Base-by-base conservation (phyloP, 139 green algal species). In the Desmodesmus armatus region DNA sequence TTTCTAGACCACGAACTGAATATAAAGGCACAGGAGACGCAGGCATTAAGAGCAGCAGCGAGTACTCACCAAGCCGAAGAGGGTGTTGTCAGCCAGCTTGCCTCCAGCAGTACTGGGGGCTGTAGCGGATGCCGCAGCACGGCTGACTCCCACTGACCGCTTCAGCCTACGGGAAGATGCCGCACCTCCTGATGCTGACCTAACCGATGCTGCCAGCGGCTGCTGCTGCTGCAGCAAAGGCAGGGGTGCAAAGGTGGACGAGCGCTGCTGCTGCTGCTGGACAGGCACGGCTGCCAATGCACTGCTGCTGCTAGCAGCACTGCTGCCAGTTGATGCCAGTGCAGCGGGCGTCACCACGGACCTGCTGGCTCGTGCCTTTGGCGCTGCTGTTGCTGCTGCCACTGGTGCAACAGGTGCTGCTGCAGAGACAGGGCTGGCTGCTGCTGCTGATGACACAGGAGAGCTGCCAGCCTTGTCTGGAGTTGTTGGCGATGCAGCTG, bases 31-130 rank as follows among this genome's bases (percentile, higher is more conserved):
- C n/a, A n/a, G n/a, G n/a, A n/a, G n/a, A n/a, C n/a, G n/a, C n/a
- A n/a, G n/a, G n/a, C n/a, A n/a, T n/a, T n/a, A n/a, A n/a, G n/a
- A 75, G n/a, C 66, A 78, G 37, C 21, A 55, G 13, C 40, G 19
- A 11, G 27, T 13, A 40, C 76, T 40, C 37, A 82, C 76, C 53
- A 82, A 37, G 37, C 76, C 76, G 60, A 58, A 19, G 19, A 82
- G 41, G 55, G 71, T 82, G 76, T 82, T 82, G 55, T 82, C 76
- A 9, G 40, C 76, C 33, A 82, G 76, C 55, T 82, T 82, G 76
- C 31, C 15, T n/a, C n/a, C n/a, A n/a, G n/a, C n/a, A n/a, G n/a
- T n/a, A n/a, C n/a, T n/a, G n/a, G n/a, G n/a, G n/a, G n/a, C n/a
- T n/a, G n/a, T n/a, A n/a, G n/a, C n/a, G n/a, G n/a, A n/a, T n/a